Percentiles rank a stretch among this genome's conserved stretches.
These are phyloP conservation scores for Ganoderma leucocontextum DNA, from an alignment of 1,284 basidiomycete genomes.

Conservation along the genomic window DNA sequence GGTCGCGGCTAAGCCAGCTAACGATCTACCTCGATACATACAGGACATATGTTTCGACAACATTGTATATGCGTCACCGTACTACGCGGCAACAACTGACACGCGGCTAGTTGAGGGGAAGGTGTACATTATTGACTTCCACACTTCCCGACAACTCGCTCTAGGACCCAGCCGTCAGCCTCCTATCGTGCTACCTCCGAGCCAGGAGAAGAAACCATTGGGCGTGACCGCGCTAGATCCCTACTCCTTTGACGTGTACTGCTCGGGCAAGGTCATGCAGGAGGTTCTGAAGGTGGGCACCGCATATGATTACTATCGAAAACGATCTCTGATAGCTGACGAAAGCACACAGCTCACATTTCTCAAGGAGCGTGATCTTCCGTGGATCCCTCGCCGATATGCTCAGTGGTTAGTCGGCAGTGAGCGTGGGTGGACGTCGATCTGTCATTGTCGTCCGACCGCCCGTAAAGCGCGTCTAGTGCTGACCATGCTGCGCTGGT, in stretches of 20 bases:
- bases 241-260: not conserved
- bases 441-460: not conserved
- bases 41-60: not conserved
- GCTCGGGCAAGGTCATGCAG: not conserved
- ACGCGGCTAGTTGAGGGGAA: not conserved
- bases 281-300: not conserved
- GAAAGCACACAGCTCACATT: not conserved
- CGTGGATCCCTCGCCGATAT: not conserved
- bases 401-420: not conserved
- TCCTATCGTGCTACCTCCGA: not conserved
- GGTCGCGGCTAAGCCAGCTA: not conserved
- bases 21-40: not conserved
- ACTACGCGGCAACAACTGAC: not conserved
- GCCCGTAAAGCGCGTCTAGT: not conserved
- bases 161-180: not conserved
- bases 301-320: not conserved
- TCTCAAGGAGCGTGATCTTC: not conserved
- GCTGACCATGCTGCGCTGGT: not conserved
- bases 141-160: not conserved
- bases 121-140: not conserved
- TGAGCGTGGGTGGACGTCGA: not conserved
- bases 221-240: not conserved
- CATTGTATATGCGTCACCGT: not conserved
- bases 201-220: not conserved
- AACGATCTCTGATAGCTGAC: not conserved